Evolutionary conservation across 192 early-diverging fungal genomes (phyloP).

Genomic region (Backusella australiensis): DNA sequence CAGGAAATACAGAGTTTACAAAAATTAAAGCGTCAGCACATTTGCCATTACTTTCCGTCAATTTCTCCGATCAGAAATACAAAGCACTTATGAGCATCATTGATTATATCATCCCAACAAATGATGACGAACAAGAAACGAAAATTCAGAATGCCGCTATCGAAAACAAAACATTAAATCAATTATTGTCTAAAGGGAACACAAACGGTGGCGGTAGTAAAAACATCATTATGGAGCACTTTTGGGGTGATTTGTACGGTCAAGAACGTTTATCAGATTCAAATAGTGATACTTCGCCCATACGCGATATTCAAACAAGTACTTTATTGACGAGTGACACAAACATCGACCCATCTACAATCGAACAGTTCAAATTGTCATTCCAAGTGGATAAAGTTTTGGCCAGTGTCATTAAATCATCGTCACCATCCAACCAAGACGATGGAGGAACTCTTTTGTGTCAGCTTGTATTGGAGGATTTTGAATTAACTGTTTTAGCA

Average conservation of each 20-base stretch:
- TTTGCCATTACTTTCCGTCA: constrained; percentile 70
- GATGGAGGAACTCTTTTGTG: constrained; percentile 51
- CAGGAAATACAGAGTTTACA: constrained; percentile 61
- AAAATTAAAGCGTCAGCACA: constrained; percentile 65
- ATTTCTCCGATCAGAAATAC: constrained; percentile 83
- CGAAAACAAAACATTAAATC: neutral
- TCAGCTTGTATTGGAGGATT: constrained; percentile 64
- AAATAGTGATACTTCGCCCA: neutral
- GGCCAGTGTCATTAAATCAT: constrained; percentile 57
- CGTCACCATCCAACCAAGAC: constrained; percentile 27
- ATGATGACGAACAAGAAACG: neutral
- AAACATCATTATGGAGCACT: neutral
- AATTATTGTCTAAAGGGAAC: neutral
- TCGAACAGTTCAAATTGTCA: constrained; percentile 38
- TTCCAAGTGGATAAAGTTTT: constrained; percentile 69
- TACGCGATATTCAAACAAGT: neutral
- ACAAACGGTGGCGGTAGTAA: neutral
- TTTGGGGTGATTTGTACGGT: neutral
- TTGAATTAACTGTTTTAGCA: constrained; percentile 65
- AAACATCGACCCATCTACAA: neutral
- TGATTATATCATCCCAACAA: constrained; percentile 53
- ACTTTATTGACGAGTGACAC: neutral
- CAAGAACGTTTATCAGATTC: neutral
- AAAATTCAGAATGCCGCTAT: neutral
- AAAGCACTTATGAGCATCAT: constrained; percentile 73